A percentile compares a stretch with the other conserved stretches of the same genome.
These are phyloP conservation scores for Cymbopogon citratus DNA, from an alignment of 176 grass and related monocot genomes.

Conservation along the genomic window DNA sequence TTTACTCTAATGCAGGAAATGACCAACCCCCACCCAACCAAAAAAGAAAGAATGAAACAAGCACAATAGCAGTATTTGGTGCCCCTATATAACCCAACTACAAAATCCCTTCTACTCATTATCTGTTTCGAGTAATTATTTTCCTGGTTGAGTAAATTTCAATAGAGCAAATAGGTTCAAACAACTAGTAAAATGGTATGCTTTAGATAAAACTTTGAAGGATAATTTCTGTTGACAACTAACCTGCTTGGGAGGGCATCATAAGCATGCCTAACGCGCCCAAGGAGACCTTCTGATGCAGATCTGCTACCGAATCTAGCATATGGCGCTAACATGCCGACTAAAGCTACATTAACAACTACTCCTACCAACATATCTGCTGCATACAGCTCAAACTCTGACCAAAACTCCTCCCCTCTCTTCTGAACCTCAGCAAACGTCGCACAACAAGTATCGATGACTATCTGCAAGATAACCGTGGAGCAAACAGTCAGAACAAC, in stretches of 20 bases:
- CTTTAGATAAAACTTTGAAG: background rate
- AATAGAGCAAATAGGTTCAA: background rate
- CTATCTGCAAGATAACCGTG: slow-evolving; percentile 53
- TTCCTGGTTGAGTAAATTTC: background rate
- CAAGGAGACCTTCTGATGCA: slow-evolving; percentile 63
- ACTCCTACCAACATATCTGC: slow-evolving; percentile 89
- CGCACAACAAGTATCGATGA: slow-evolving; percentile 85
- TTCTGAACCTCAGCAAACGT: slow-evolving; percentile 93
- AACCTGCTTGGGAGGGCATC: slow-evolving; percentile 92
- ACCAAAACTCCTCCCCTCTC: slow-evolving; percentile 92
- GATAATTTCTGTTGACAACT: background rate
- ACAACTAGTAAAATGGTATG: background rate
- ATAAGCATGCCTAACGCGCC: slow-evolving; percentile 66
- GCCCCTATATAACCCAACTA: background rate
- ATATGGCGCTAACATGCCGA: slow-evolving; percentile 94
- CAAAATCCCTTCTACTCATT: background rate
- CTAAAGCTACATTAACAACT: slow-evolving; percentile 91
- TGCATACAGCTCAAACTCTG: slow-evolving; percentile 89
- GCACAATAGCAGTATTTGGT: background rate
- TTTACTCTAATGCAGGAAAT: background rate
- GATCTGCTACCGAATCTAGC: slow-evolving; percentile 61
- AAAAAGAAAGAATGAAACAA: background rate
- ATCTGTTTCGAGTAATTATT: too few relatives aligned
- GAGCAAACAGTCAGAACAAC: slow-evolving; percentile 7
- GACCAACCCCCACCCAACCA: background rate